Base-by-base conservation (phyloP, 192 early-diverging fungal genomes). In the Lunasporangiospora selenospora region DNA sequence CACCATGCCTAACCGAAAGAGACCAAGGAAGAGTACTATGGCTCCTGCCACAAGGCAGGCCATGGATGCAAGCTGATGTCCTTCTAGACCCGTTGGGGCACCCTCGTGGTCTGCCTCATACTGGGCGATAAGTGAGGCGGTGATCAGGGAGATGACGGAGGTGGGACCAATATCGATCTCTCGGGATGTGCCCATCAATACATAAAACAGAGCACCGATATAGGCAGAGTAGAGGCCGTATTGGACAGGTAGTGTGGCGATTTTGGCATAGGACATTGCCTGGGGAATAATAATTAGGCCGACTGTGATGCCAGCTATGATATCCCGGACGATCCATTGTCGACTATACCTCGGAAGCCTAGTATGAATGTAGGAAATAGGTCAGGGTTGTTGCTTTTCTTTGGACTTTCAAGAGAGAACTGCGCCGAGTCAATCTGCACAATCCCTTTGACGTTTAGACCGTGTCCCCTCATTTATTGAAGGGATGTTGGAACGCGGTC, bases 1-100 rank as follows among this genome's bases (percentile, higher is more conserved):
- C 18, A 95, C 62, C 46, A 92, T 81, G 7, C 95, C 95, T 11
- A 97, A 76, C 9, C 91, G 88, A 24, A 95, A 58, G 7, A 93
- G 55, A 8, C 93, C 95, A 31, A 97, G 48, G 24, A 81, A 62
- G 13, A 87, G 75, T 7, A 89, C 62, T 19, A 93, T 78, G 33
- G 90, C 63, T 4, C 95, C 95, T 4, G 85, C 75, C 29, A 93
- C 75, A n/a, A 97, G 76, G 18, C 89, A 79, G 27, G 93, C 40
- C 18, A 86, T 81, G 29, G 83, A 64, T 8, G 84, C 83, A 42
- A 88, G 83, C 21, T 61, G 43, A 16, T n/a, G n/a, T n/a, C n/a
- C n/a, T n/a, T n/a, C n/a, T n/a, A n/a, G n/a, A n/a, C n/a, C n/a
- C n/a, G n/a, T n/a, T n/a, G n/a, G n/a, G n/a, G 58, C 58, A 7